Conservation (phyloP, 805 yeast species). For the Wickerhamomyces kurtzmanii region DNA sequence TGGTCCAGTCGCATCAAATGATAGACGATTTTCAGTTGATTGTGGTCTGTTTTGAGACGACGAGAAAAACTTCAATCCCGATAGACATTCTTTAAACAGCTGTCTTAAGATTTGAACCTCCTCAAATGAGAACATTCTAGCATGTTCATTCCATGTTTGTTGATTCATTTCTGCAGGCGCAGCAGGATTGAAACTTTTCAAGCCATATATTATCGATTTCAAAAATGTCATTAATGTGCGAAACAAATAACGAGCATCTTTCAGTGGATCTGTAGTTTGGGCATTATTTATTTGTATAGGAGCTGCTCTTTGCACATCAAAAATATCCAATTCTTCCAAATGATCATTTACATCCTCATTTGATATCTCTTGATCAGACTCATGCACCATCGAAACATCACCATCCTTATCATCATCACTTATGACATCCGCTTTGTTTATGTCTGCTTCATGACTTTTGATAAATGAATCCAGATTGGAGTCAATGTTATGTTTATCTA, state of each 20-base stretch:
- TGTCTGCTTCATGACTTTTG: not conserved
- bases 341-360: conserved; percentile 2
- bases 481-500: conserved; percentile 22
- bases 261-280: conserved; percentile 52
- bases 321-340: conserved; percentile 22
- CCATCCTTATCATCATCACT: conserved; percentile 13
- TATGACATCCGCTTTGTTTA: not conserved
- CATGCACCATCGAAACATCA: conserved; percentile 19
- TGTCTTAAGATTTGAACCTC: conserved; percentile 71
- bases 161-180: conserved; percentile 37
- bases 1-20: conserved; percentile 66
- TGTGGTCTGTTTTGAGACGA: conserved; percentile 19
- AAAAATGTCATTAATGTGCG: conserved; percentile 83
- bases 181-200: conserved; percentile 81
- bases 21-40: conserved; percentile 15
- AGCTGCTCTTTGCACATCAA: conserved; percentile 33
- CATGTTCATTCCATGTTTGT: conserved; percentile 74
- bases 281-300: conserved; percentile 55
- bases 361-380: conserved; percentile 1
- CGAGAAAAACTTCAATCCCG: conserved; percentile 73
- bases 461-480: conserved; percentile 1
- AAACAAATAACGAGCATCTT: conserved; percentile 83
- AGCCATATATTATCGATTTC: conserved; percentile 81
- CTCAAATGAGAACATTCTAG: conserved; percentile 75
- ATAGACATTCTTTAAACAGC: conserved; percentile 75